Evolutionary conservation across 148 eudicot genomes (phyloP).

Genomic region (Cornus florida): DNA sequence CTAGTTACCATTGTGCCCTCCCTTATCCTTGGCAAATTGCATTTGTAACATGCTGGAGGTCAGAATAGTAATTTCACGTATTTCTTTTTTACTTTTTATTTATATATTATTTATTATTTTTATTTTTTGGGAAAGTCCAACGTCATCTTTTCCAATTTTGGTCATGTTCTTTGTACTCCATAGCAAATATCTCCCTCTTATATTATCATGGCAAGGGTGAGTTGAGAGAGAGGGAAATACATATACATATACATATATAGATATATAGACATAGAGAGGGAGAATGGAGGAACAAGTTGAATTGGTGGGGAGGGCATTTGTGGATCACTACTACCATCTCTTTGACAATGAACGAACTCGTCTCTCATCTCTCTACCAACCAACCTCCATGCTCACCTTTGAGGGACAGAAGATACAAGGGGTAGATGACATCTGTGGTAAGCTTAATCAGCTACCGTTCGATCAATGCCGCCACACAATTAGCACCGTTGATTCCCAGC

Average conservation of each 20-base stretch:
- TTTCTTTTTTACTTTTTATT: no score
- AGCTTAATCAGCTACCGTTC: slow-evolving; percentile 66
- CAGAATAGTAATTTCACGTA: neutral
- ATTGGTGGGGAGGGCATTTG: slow-evolving; percentile 69
- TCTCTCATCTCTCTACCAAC: slow-evolving; percentile 58
- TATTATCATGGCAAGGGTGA: neutral
- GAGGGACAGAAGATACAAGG: slow-evolving; percentile 72
- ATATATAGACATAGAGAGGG: neutral
- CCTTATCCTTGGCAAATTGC: neutral
- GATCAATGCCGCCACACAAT: slow-evolving; percentile 65
- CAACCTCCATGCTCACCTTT: slow-evolving; percentile 61
- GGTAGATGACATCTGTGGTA: slow-evolving; percentile 44
- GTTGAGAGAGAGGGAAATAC: neutral
- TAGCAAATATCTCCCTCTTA: neutral
- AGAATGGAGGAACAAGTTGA: slow-evolving; percentile 62
- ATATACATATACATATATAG: no score
- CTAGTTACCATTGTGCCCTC: neutral
- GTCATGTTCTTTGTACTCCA: neutral
- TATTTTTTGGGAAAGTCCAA: neutral
- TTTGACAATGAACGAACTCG: slow-evolving; percentile 61
- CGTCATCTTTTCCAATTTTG: neutral
- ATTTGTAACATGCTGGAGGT: neutral
- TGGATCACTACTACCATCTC: slow-evolving; percentile 65
- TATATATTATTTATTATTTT: no score
- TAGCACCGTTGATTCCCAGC: slow-evolving; percentile 81